Evolutionary conservation across 805 yeast species (phyloP), one percentile per base, ranked within the genome.

Genomic region (Candida methanosorbosa): DNA sequence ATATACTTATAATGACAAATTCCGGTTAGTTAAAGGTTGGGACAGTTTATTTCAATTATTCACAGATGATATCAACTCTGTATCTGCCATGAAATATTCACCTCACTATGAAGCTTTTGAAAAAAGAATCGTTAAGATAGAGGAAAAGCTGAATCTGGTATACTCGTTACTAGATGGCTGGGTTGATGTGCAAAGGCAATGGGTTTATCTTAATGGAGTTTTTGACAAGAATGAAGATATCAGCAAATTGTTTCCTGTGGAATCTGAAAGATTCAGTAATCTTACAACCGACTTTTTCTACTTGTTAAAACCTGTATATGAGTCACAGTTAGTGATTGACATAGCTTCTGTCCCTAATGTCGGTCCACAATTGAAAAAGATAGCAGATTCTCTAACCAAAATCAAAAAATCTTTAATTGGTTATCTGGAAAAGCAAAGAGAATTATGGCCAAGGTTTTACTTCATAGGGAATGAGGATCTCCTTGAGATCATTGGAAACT

Each of bases 401-500:
- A 70, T 85, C 2, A 68, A 78, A 30, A 71, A 68, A 35, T 78
- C 95, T 0, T 62, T 90, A 12, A 66, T 77, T 11, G 90, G 84
- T 8, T 90, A 78, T 50, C 61, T 90, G 22, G 97, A 88, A 45
- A 71, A 70, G 26, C 94, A 88, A 50, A 62, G 97, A 41, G 79
- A 71, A 28, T 39, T 66, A 1, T 90, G 81, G 46, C 88, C 95
- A 1, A 66, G 97, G 31, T 79, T 87, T 37, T 87, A 80, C 48
- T 88, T 90, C 50, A 60, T 90, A 19, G 96, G 97, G 5, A 90
- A 90, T 51, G 95, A 87, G 39, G 96, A 90, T 51, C 57, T 90
- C 21, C 60, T 90, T 23, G 94, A 85, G 40, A 70, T 90, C 27
- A 70, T 90, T 24, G 95, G 97, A 2, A 70, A 78, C 34, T 60